Percentiles rank a stretch among this genome's conserved stretches.
These are phyloP conservation scores for Colletotrichum godetiae DNA, from an alignment of 2,329 filamentous ascomycete species.

Conservation along the genomic window DNA sequence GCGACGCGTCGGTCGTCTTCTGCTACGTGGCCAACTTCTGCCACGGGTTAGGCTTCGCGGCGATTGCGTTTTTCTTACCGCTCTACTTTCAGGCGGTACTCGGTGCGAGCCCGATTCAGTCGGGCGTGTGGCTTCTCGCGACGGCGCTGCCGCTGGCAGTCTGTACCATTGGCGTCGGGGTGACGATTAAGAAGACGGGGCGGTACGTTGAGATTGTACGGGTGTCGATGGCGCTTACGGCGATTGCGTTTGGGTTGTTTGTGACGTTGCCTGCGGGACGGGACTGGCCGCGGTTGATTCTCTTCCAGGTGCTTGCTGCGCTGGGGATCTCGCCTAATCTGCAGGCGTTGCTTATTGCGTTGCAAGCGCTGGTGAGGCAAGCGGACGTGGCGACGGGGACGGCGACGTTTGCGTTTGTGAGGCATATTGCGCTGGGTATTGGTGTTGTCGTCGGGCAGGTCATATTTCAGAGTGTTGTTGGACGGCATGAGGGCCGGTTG, in stretches of 20 bases:
- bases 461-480: conserved; percentile 82
- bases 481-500: conserved; percentile 63
- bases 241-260: conserved; percentile 73
- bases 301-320: conserved; percentile 73
- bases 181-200: conserved; percentile 73
- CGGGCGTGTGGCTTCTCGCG: conserved; percentile 80
- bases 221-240: conserved; percentile 67
- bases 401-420: conserved; percentile 74
- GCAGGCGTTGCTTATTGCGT: conserved; percentile 74
- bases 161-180: conserved; percentile 66
- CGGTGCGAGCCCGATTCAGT: conserved; percentile 74
- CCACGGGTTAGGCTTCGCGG: conserved; percentile 83
- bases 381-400: conserved; percentile 77
- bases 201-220: conserved; percentile 72
- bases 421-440: conserved; percentile 75
- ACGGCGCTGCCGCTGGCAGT: conserved; percentile 76
- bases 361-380: conserved; percentile 71
- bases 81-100: conserved; percentile 87
- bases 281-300: conserved; percentile 66
- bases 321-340: conserved; percentile 76
- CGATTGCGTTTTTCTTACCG: conserved; percentile 82
- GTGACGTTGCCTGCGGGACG: conserved; percentile 69
- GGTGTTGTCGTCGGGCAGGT: conserved; percentile 81
- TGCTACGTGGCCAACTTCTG: conserved; percentile 75
- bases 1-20: conserved; percentile 72